These are phyloP conservation scores for Pseudophaeomoniella oleicola DNA, from an alignment of 2,329 filamentous ascomycete genomes.

Conservation along the genomic window DNA sequence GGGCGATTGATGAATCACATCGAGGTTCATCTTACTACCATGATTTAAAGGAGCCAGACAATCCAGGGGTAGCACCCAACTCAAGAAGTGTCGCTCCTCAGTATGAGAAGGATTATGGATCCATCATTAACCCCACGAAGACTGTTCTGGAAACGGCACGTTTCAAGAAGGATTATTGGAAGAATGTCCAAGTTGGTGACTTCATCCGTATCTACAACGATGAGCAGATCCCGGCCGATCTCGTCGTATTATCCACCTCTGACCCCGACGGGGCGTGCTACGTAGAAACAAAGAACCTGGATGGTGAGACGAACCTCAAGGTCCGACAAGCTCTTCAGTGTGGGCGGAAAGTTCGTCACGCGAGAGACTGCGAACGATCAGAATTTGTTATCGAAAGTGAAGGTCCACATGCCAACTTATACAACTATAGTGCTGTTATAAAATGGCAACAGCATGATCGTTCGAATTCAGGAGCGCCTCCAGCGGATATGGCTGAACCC, in stretches of 20 bases:
- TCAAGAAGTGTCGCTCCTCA: slow-evolving; percentile 5
- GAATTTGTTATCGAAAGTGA: slow-evolving; percentile 86
- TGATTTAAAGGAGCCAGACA: slow-evolving; percentile 6
- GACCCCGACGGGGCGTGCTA: slow-evolving; percentile 92
- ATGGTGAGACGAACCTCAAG: slow-evolving; percentile 95
- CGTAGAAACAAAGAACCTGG: slow-evolving; percentile 94
- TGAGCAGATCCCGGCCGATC: slow-evolving; percentile 85
- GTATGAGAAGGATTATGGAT: slow-evolving; percentile 45
- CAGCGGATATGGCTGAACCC: slow-evolving; percentile 74
- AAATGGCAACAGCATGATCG: slow-evolving; percentile 67
- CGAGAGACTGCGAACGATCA: slow-evolving; percentile 78
- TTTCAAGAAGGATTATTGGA: slow-evolving; percentile 92
- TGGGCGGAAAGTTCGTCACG: slow-evolving; percentile 69
- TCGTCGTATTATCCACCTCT: slow-evolving; percentile 84
- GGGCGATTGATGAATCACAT: background rate
- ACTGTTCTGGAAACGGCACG: slow-evolving; percentile 55
- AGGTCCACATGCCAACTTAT: slow-evolving; percentile 79
- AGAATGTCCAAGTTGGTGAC: slow-evolving; percentile 86
- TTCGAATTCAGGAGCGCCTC: slow-evolving; percentile 45
- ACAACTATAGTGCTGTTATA: slow-evolving; percentile 83
- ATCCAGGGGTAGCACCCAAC: background rate
- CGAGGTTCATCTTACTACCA: slow-evolving; percentile 12
- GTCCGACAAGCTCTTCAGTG: slow-evolving; percentile 83
- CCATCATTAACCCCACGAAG: slow-evolving; percentile 58
- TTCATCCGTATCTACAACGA: slow-evolving; percentile 95